These are phyloP conservation scores for Ophiosphaerella herpotricha DNA, from an alignment of 2,329 filamentous ascomycete genomes.

Conservation along the genomic window DNA sequence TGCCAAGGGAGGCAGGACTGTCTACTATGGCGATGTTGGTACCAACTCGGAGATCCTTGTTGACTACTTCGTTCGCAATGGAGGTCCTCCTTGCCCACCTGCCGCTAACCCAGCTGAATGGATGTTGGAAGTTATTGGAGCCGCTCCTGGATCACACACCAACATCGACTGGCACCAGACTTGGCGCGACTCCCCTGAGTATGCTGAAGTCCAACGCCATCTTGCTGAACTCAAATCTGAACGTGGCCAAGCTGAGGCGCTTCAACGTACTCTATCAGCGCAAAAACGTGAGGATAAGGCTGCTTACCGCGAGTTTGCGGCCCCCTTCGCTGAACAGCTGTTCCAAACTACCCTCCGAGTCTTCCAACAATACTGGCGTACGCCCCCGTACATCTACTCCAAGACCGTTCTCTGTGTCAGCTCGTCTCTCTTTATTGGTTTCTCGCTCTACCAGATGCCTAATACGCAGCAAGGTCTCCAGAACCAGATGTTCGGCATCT, in stretches of 20 bases:
- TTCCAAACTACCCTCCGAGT: constrained; percentile 71
- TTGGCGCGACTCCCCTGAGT: constrained; percentile 56
- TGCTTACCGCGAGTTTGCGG: constrained; percentile 77
- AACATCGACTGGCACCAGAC: constrained; percentile 57
- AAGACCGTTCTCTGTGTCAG: constrained; percentile 71
- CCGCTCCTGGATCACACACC: constrained; percentile 54
- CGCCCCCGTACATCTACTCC: constrained; percentile 85
- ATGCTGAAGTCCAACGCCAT: constrained; percentile 50
- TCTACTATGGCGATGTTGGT: constrained; percentile 83
- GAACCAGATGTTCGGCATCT: constrained; percentile 85
- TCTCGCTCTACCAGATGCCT: constrained; percentile 75
- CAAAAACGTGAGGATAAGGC: constrained; percentile 55
- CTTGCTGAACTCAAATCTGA: constrained; percentile 52
- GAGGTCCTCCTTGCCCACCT: constrained; percentile 66
- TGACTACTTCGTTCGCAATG: constrained; percentile 76
- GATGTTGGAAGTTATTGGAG: constrained; percentile 67
- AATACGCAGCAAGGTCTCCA: constrained; percentile 78
- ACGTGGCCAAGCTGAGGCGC: constrained; percentile 36
- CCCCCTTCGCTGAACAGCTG: constrained; percentile 71
- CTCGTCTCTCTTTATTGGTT: constrained; percentile 76
- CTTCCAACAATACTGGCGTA: constrained; percentile 92
- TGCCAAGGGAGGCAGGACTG: constrained; percentile 73
- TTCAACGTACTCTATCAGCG: constrained; percentile 47
- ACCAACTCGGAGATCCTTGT: constrained; percentile 70
- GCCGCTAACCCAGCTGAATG: constrained; percentile 82